Evolutionary conservation across 352 stramenopile genomes (phyloP), one percentile per base, ranked within the genome.

Genomic region (Globisporangium iwayamae): DNA sequence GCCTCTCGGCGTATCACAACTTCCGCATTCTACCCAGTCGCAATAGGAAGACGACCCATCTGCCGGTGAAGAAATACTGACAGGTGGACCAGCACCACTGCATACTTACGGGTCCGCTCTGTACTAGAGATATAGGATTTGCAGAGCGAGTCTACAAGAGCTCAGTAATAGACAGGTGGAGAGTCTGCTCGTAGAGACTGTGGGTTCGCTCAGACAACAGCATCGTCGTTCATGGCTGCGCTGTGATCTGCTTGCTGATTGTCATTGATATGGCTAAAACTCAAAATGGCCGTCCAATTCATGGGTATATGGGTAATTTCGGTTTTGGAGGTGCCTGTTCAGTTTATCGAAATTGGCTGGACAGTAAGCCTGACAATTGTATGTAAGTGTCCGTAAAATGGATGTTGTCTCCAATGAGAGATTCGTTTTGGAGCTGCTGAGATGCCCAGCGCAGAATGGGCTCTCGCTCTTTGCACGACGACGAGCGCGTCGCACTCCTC

Each of bases 1-100:
- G 84, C 13, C 80, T 78, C 41, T 78, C 84, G 0, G 83, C 79
- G 14, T 91, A 88, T 59, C 87, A 78, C 64, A 91, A 93, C 74
- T 89, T 87, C 39, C 69, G 76, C 25, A 76, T 93, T 32, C 68
- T 93, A 38, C 69, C 51, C 6, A 48, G 63, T n/a, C 66, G 68
- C 43, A 74, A 68, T 43, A 39, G 55, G 25, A 67, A 62, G 57
- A 36, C 48, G 10, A 62, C 64, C 45, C 59, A 69, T 22, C 73
- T 85, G 63, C 77, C 77, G 43, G 67, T 74, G 43, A 83, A 81
- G 56, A 74, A 63, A 39, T 67, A 73, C 28, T 56, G 51, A 28
- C 18, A 8, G 18, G 43, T 1, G 9, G 4, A 36, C 25, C 25
- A 28, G 25, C 32, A 36, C 32, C 4, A 41, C 36, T 41, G 7